Evolutionary conservation across 2,329 filamentous ascomycete genomes (phyloP).

Genomic region (Chlorencoelia australis): DNA sequence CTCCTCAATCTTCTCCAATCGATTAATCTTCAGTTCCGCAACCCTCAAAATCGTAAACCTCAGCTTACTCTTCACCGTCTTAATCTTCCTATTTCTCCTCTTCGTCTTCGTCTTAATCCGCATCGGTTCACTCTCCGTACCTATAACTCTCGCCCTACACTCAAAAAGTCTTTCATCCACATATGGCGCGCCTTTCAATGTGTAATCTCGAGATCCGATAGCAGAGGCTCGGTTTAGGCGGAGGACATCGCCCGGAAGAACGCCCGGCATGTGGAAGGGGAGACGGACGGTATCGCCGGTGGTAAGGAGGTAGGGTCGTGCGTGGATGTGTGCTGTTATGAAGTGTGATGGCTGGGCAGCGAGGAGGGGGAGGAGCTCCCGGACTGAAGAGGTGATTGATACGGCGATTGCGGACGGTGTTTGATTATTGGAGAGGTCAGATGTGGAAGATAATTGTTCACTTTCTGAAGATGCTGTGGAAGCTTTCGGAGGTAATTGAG

Average conservation of each 20-base stretch:
- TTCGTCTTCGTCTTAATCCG: constrained; percentile 73
- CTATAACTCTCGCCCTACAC: constrained; percentile 76
- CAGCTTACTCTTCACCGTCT: constrained; percentile 80
- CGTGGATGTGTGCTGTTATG: constrained; percentile 71
- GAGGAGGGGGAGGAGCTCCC: constrained; percentile 58
- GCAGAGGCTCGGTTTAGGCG: constrained; percentile 77
- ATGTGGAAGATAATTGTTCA: not conserved
- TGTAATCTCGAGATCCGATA: constrained; percentile 83
- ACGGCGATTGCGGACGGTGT: constrained; percentile 9
- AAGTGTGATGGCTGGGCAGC: constrained; percentile 67
- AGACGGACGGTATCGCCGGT: constrained; percentile 65
- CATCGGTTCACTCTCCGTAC: constrained; percentile 72
- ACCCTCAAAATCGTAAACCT: constrained; percentile 78
- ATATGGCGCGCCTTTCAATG: constrained; percentile 71
- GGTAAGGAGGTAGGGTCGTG: constrained; percentile 69
- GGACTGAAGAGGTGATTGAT: constrained; percentile 43
- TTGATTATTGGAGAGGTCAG: too few species aligned
- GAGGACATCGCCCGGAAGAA: constrained; percentile 72
- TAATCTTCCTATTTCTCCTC: constrained; percentile 62
- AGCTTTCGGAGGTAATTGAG: constrained; percentile 8
- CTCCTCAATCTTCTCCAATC: constrained; percentile 31
- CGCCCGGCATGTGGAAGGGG: constrained; percentile 69
- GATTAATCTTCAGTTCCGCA: constrained; percentile 55
- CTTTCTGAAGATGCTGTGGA: constrained; percentile 5
- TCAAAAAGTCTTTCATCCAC: constrained; percentile 77